Evolutionary conservation across 176 grass and related monocot genomes (phyloP).

Genomic region (Phoenix roebelenii): DNA sequence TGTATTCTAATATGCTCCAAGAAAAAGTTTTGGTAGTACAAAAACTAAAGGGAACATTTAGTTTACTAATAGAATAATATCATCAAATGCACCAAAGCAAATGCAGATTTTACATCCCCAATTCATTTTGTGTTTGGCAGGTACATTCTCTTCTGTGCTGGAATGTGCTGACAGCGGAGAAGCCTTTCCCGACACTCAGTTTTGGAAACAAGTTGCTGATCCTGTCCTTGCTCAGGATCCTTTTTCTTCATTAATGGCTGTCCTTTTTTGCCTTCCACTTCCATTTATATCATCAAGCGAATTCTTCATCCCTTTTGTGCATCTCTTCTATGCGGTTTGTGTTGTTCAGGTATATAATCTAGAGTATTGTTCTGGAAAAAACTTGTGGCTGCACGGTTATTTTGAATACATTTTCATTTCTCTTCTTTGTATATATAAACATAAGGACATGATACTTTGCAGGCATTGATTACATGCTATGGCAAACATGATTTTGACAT

Average conservation of each 20-base stretch:
- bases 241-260: slow-evolving; percentile 77
- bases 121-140: slow-evolving; percentile 25
- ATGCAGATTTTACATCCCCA: no score
- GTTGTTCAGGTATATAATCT: slow-evolving; percentile 64
- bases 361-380: background rate
- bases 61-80: no score
- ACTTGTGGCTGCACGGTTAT: no score
- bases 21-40: no score
- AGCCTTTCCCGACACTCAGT: slow-evolving; percentile 76
- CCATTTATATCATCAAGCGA: slow-evolving; percentile 62
- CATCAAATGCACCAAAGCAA: no score
- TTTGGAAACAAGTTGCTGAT: slow-evolving; percentile 81
- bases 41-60: no score
- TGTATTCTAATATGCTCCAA: no score
- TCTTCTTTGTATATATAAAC: no score
- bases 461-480: slow-evolving; percentile 90
- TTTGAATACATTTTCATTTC: no score
- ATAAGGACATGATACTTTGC: slow-evolving; percentile 20
- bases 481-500: slow-evolving; percentile 56
- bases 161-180: slow-evolving; percentile 43
- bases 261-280: slow-evolving; percentile 76
- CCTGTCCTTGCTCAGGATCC: slow-evolving; percentile 86
- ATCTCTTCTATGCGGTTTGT: slow-evolving; percentile 84
- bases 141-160: slow-evolving; percentile 44
- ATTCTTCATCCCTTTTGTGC: slow-evolving; percentile 63